Percentiles rank a stretch among this genome's conserved stretches.
Evolutionary conservation across 768 basidiomycete genomes (phyloP).

Genomic region (Boletus fagicola): DNA sequence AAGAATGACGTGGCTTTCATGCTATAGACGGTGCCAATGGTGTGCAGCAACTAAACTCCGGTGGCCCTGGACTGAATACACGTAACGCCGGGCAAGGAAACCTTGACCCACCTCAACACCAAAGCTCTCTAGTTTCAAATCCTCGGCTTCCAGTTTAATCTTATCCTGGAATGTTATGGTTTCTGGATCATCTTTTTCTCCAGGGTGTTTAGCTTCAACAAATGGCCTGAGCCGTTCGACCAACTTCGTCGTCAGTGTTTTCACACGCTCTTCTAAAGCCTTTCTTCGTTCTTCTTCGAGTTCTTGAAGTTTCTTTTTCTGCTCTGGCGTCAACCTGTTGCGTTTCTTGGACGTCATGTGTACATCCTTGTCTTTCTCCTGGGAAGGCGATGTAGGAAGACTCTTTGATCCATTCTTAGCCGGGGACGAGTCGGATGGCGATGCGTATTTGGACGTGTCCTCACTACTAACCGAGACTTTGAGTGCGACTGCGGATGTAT

Average conservation of each 20-base stretch:
- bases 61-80: conserved; percentile 1
- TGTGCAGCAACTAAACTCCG: conserved; percentile 66
- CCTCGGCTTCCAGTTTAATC: conserved; percentile 84
- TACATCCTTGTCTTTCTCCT: conserved; percentile 42
- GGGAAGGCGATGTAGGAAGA: conserved; percentile 24
- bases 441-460: conserved; percentile 15
- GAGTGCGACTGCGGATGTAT: conserved; percentile 19
- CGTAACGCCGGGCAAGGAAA: neutral
- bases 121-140: conserved; percentile 95
- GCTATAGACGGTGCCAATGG: conserved; percentile 89
- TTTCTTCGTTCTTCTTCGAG: conserved; percentile 80
- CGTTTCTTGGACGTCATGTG: conserved; percentile 31
- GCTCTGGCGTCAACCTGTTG: conserved; percentile 71
- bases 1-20: conserved; percentile 90
- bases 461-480: conserved; percentile 21
- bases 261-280: conserved; percentile 76
- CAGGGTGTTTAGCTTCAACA: conserved; percentile 85
- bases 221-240: conserved; percentile 84
- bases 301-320: conserved; percentile 77
- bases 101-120: conserved; percentile 76
- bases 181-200: conserved; percentile 79
- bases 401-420: conserved; percentile 23
- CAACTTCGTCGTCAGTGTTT: conserved; percentile 73
- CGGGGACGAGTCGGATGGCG: conserved; percentile 17
- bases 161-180: conserved; percentile 72